Conservation (phyloP, 345 rosid species). For the Aquilaria malaccensis region DNA sequence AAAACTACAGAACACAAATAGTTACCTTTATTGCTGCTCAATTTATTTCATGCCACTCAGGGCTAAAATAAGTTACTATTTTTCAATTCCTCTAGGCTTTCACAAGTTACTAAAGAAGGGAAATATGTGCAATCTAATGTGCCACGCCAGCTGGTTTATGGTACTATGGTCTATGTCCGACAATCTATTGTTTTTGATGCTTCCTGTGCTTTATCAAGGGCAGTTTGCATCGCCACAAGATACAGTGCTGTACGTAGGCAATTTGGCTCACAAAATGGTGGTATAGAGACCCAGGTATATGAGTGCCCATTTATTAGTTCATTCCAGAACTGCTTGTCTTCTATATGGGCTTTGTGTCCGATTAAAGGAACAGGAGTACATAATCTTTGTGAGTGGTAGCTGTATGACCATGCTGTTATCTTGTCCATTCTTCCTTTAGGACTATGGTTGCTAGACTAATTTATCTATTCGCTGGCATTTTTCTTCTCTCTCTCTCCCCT, state of each 20-base stretch:
- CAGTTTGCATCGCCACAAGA: constrained; percentile 96
- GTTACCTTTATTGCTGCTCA: too few relatives aligned
- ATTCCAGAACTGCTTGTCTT: not conserved
- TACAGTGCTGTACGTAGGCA: constrained; percentile 97
- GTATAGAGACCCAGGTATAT: constrained; percentile 81
- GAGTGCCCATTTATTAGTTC: not conserved
- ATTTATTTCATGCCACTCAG: not conserved
- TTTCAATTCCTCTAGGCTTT: constrained; percentile 48
- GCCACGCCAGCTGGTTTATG: constrained; percentile 85
- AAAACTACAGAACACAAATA: too few relatives aligned
- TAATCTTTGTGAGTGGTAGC: too few relatives aligned
- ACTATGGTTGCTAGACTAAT: too few relatives aligned
- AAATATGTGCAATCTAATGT: constrained; percentile 70
- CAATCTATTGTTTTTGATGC: constrained; percentile 89
- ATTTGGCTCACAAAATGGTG: constrained; percentile 70
- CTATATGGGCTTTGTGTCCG: too few relatives aligned
- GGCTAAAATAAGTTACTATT: constrained; percentile 5
- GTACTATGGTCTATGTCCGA: constrained; percentile 93
- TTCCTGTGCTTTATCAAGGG: constrained; percentile 75
- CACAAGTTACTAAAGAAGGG: constrained; percentile 90
- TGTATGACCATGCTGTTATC: too few relatives aligned
- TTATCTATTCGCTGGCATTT: too few relatives aligned
- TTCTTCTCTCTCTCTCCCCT: too few relatives aligned
- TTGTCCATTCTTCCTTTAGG: too few relatives aligned
- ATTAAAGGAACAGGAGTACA: too few relatives aligned